Conservation (phyloP, 495 filamentous ascomycete genomes). For the Neurospora sp. region DNA sequence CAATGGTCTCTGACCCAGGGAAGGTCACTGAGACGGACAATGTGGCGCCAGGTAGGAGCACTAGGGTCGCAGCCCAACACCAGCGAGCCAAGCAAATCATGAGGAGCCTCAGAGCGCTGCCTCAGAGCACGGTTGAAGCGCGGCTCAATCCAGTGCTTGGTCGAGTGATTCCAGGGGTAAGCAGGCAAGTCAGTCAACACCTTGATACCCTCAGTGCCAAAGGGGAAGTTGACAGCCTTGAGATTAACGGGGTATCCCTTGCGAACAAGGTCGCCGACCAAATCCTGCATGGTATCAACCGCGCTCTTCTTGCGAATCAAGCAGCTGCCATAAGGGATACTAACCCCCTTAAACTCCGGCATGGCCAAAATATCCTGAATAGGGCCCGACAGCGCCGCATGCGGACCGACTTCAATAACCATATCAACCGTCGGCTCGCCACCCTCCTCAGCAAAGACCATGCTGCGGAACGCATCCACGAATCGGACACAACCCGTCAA, state of each 20-base stretch:
- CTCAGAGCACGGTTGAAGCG: constrained; percentile 33
- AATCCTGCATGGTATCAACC: constrained; percentile 21
- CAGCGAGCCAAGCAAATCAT: constrained; percentile 41
- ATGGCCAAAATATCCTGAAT: constrained; percentile 38
- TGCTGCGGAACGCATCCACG: constrained; percentile 26
- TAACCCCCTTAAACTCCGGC: constrained; percentile 10
- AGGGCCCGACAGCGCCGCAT: constrained; percentile 40
- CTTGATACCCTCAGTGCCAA: constrained; percentile 20
- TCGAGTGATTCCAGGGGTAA: constrained; percentile 37
- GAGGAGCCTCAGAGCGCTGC: constrained; percentile 19
- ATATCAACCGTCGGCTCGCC: constrained; percentile 15
- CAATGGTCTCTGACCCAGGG: constrained; percentile 42
- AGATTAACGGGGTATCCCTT: constrained; percentile 35
- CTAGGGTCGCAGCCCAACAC: constrained; percentile 17
- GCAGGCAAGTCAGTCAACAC: constrained; percentile 27
- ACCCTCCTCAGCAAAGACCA: constrained; percentile 13
- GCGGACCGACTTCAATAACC: constrained; percentile 29
- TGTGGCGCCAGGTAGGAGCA: constrained; percentile 32
- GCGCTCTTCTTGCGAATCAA: constrained; percentile 25
- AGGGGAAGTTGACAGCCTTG: constrained; percentile 24
- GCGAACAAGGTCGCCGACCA: constrained; percentile 18
- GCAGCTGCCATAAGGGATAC: constrained; percentile 17
- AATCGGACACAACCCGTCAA: constrained; percentile 35
- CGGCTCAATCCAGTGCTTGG: constrained; percentile 34
- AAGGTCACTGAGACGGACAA: constrained; percentile 29